Evolutionary conservation across 306 rosid genomes (phyloP), one percentile per base, ranked within the genome.

Genomic region (Corylus americana): DNA sequence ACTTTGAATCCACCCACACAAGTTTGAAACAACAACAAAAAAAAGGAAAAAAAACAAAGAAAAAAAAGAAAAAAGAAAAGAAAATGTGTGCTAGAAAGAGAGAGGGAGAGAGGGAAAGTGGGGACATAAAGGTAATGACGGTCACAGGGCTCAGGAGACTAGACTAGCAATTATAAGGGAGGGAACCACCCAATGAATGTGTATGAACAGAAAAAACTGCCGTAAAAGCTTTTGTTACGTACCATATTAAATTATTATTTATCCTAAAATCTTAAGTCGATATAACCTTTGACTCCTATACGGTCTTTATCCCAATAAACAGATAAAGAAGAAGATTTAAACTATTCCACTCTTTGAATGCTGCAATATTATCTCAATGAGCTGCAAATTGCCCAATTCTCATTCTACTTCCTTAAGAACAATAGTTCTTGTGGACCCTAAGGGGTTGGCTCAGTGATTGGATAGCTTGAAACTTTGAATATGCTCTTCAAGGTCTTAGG

Each of bases 1-100:
- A 82, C 79, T 92, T 90, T 87, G 91, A 92, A 90, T 83, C 68
- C 50, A 88, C 84, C 86, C 20, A 78, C 63, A 20, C 5, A 16
- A 63, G 55, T 75, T 78, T 74, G 68, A 82, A 80, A 37, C 29
- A 20, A 53, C 17, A n/a, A 48, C 22, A 27, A 50, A 27, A 18
- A 63, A 29, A n/a, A 20, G 59, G 66, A 55, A 76, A 75, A 62
- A 20, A 13, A 16, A 37, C 66, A 7, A 44, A 74, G 25, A 25
- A 27, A 18, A 63, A 29, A n/a, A 20, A 68, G 66, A 55, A 76
- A 75, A 62, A 20, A 13, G 2, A 16, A 11, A 74, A 31, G 42
- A 55, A 7, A 29, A 25, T 35, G 39, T 35, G 39, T 35, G 39
- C 39, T 47, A 17, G 11, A 27, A 49, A 44, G 18, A 70, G 70